Base-by-base conservation (phyloP, 1,284 basidiomycete genomes). In the Fomitopsis palustris region DNA sequence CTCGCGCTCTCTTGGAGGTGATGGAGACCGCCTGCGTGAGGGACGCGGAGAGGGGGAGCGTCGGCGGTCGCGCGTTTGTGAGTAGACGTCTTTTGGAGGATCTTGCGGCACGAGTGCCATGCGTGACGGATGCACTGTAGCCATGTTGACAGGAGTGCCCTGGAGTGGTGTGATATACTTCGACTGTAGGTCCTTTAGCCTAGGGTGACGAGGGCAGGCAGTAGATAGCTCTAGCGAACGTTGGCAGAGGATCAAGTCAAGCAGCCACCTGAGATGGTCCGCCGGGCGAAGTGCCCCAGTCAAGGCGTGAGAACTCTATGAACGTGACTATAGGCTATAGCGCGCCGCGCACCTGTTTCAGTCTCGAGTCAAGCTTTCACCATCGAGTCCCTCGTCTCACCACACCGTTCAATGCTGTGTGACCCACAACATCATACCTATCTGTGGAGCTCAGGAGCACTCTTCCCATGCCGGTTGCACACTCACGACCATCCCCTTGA, bases 51-150 rank as follows among this genome's bases (percentile, higher is more conserved):
- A 72, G 3, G 72, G 72, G 0, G 75, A 71, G 54, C 71, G 70
- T 38, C 61, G 64, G 14, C 69, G 68, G 31, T 57, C 39, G n/a
- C 39, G 57, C 53, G 53, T 42, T 39, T 65, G 61, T 14, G 56
- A 7, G 56, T 61, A 55, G 23, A 55, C 31, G 17, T 67, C 62
- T 37, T 62, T 74, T 52, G 49, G 49, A 17, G 68, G 55, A 37
- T 74, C 72, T 56, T 77, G 77, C 17, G 84, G 82, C 4, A 87
- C 82, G 10, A 87, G 72, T 23, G 74, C 82, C 73, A 86, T 72
- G 42, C 86, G 79, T 21, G 85, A 87, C 23, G 85, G 86, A 64
- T 87, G 85, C 12, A 87, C 77, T 23, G 81, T 82, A 12, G 85
- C 85, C 85, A 88, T 87, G 2, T 12, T 19, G 25, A 5, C 2